Base-by-base conservation (phyloP, 2,329 filamentous ascomycete species). In the Ophiostoma sp. region DNA sequence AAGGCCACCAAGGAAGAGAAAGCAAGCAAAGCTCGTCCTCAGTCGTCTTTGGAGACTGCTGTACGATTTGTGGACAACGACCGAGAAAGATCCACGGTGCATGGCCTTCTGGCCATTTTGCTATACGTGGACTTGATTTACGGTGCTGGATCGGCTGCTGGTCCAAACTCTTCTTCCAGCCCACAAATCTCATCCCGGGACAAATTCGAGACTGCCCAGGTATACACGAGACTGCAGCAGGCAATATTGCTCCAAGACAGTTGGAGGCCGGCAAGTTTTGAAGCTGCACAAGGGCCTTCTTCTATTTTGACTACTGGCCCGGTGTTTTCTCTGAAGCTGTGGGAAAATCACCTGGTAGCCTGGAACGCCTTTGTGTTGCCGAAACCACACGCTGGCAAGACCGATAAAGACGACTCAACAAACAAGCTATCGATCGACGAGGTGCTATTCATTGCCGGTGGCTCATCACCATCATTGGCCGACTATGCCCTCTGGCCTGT, bases 401-500 rank as follows among this genome's bases (percentile, higher is more conserved):
- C 58, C 3, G 27, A 3, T n/a, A 42, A 6, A 63, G 60, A 44
- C 16, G 9, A 14, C 16, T 9, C 12, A 62, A 16, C 11, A 64
- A 18, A 4, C 11, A 14, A n/a, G 16, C 41, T 5, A 66, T 7
- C 1, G 49, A 11, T 12, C 2, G 14, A 38, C 1, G 47, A 38
- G 49, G 45, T 3, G 27, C 12, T 3, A 12, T 85, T 81, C 73
- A 79, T 86, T 27, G 81, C 81, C 0, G 83, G 81, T 0, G 68
- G 74, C 3, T 71, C 69, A 0, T 71, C 71, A 11, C 72, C 81
- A 0, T 77, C 78, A 1, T 73, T 87, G 1, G 81, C 81, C 0
- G 86, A 88, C 74, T 88, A 82, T 73, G 84, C 83, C 0, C 74
- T 87, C 3, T 87, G 83, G 82, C 85, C 86, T 0, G 78, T 85